Percentiles rank a stretch among this genome's conserved stretches.
phyloP scores from a whole-genome alignment of 495 filamentous ascomycete genomes.

The Lophiostoma macrostomum region DNA sequence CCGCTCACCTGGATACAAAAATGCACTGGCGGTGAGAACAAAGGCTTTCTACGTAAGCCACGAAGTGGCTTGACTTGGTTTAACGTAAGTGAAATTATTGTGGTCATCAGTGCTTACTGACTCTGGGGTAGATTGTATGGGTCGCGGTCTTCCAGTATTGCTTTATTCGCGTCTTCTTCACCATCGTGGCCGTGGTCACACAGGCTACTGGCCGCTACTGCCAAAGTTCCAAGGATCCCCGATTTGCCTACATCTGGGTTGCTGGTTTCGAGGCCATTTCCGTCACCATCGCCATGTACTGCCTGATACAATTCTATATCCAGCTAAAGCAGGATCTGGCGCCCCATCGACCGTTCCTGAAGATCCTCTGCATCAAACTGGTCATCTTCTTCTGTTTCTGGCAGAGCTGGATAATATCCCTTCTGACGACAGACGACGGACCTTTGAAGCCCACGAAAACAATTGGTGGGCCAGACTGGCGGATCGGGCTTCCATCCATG shows the following conservation, averaged over 20 bases:
- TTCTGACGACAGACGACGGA: slow-evolving; percentile 14
- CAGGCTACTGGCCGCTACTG: slow-evolving; percentile 71
- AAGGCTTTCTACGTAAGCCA: slow-evolving; percentile 68
- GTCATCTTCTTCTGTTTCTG: slow-evolving; percentile 96
- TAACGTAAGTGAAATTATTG: slow-evolving; percentile 48
- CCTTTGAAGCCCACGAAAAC: slow-evolving; percentile 54
- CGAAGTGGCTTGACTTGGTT: slow-evolving; percentile 90
- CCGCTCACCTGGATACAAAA: slow-evolving; percentile 67
- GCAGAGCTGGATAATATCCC: slow-evolving; percentile 50
- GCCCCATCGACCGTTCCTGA: slow-evolving; percentile 73
- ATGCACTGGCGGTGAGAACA: slow-evolving; percentile 59
- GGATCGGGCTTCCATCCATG: slow-evolving; percentile 74
- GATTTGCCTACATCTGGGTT: slow-evolving; percentile 81
- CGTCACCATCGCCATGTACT: slow-evolving; percentile 89
- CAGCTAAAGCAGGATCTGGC: slow-evolving; percentile 67
- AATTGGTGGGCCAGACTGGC: slow-evolving; percentile 69
- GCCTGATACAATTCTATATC: slow-evolving; percentile 83
- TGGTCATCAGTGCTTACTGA: background rate
- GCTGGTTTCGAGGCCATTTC: slow-evolving; percentile 66
- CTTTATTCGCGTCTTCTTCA: slow-evolving; percentile 80
- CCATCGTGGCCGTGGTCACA: slow-evolving; percentile 70
- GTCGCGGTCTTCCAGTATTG: slow-evolving; percentile 87
- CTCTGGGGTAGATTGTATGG: slow-evolving; percentile 65
- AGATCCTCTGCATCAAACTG: slow-evolving; percentile 83
- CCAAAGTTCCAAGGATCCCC: slow-evolving; percentile 69